Percentiles rank a stretch among this genome's conserved stretches.
Evolutionary conservation across 257 asterid genomes (phyloP).

Genomic region (Przewalskia tangutica): DNA sequence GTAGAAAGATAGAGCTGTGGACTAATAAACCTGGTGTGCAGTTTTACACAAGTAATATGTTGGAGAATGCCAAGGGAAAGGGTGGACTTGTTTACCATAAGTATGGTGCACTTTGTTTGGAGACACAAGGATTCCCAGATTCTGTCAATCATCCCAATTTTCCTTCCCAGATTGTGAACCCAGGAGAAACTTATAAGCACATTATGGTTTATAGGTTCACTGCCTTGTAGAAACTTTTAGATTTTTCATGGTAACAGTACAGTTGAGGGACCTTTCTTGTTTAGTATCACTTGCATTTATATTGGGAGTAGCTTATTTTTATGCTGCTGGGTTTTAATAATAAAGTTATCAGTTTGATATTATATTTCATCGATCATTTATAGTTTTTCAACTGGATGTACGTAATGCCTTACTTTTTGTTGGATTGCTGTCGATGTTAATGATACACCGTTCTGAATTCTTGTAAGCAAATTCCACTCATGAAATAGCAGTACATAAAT

Average conservation of each 20-base stretch:
- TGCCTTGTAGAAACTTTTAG: constrained; percentile 1
- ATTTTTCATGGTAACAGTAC: not conserved
- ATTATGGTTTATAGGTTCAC: constrained; percentile 73
- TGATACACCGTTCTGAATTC: not conserved
- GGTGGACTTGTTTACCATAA: constrained; percentile 38
- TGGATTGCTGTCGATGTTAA: not conserved
- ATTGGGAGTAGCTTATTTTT: not conserved
- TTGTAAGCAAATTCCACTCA: not conserved
- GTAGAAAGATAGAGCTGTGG: constrained; percentile 82
- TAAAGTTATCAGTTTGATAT: not conserved
- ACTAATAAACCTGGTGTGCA: constrained; percentile 69
- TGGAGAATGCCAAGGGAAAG: constrained; percentile 42
- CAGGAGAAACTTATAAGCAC: constrained; percentile 47
- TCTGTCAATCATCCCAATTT: constrained; percentile 67
- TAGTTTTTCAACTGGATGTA: not conserved
- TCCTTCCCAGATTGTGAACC: constrained; percentile 68
- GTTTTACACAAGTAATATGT: constrained; percentile 60
- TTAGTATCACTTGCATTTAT: not conserved
- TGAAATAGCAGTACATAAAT: not conserved
- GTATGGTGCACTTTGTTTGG: constrained; percentile 57
- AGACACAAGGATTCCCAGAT: constrained; percentile 86
- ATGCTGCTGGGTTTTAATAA: not conserved
- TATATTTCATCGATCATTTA: not conserved
- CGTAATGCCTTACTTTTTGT: not conserved
- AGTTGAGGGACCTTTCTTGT: not conserved